Base-by-base conservation (phyloP, 1,284 basidiomycete species). In the Cryptococcus deneoformans region DNA sequence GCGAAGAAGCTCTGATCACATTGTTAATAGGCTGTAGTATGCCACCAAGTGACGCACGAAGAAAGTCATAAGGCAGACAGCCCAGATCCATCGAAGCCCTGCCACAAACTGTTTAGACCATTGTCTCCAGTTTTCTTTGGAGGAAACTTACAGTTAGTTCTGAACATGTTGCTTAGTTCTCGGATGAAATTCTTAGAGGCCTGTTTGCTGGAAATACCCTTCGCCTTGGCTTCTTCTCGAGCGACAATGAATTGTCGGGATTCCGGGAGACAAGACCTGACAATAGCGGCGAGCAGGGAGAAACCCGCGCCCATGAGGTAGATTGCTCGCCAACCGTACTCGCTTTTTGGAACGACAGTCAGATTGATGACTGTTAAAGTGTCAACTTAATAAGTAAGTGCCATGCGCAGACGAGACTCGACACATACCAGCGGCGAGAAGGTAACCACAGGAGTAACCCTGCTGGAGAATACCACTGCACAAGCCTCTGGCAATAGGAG, bases 391-490 rank as follows among this genome's bases (percentile, higher is more conserved):
- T 29, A 16, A 29, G 9, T 8, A 44, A 44, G 14, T n/a, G 14
- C 3, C 3, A 44, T 6, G 37, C 35, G n/a, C 11, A 78, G 6
- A n/a, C n/a, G 14, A n/a, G 24, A 12, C 10, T 36, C 29, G 24
- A 20, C 24, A 53, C 14, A 6, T 20, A 47, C 24, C 34, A n/a
- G 46, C 40, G 47, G 47, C 44, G 20, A 46, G 16, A n/a, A 46
- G 16, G 2, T 39, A 42, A 38, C 48, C 46, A 50, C 50, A 42
- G 24, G 88, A 87, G 63, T 92, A 91, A 2, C 89, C 89, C 72
- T 92, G 85, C 65, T 93, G 91, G 3, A 92, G 73, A 56, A 97
- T 80, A 42, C 95, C 95, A 14, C 86, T 88, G 14, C 86, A 87
- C 3, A 97, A 79, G 42, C 95, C 95, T 73, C 95, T 87, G 2